Evolutionary conservation across 768 basidiomycete genomes (phyloP).

Genomic region (Cystobasidiopsis lactophilus): DNA sequence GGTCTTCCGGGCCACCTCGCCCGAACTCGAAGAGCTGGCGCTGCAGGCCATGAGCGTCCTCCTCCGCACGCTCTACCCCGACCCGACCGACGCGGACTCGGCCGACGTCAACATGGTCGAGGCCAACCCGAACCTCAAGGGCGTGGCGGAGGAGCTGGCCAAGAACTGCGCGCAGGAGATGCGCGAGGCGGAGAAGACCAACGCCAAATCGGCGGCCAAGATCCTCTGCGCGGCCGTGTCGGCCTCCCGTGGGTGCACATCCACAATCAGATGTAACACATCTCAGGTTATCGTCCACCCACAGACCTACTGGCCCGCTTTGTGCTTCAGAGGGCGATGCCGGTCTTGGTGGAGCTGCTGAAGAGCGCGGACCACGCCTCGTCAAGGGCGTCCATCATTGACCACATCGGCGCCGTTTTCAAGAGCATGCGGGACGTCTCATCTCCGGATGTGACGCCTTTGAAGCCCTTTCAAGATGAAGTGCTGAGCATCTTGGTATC

Average conservation of each 20-base stretch:
- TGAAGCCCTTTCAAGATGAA: conserved; percentile 12
- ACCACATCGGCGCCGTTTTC: conserved; percentile 12
- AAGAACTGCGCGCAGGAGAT: conserved; percentile 59
- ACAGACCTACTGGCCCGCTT: conserved; percentile 9
- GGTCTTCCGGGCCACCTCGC: conserved; percentile 80
- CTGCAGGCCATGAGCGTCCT: conserved; percentile 48
- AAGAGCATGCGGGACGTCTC: conserved; percentile 1
- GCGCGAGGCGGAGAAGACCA: conserved; percentile 77
- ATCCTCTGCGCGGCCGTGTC: conserved; percentile 34
- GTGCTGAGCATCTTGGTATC: conserved; percentile 38
- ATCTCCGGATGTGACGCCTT: background rate
- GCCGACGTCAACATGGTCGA: conserved; percentile 19
- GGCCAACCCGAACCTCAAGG: conserved; percentile 24
- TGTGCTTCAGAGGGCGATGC: conserved; percentile 6
- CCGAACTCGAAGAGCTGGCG: conserved; percentile 48
- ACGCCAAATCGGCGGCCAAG: conserved; percentile 69
- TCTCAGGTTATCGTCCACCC: too few relatives aligned
- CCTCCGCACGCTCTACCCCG: conserved; percentile 46
- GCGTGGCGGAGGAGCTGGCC: conserved; percentile 50
- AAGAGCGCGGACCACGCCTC: conserved; percentile 12
- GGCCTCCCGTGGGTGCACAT: conserved; percentile 11
- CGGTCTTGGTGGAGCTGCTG: conserved; percentile 3
- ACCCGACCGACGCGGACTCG: conserved; percentile 22
- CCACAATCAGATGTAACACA: conserved; percentile 4
- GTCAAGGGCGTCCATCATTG: conserved; percentile 11